Base-by-base conservation (phyloP, 2,329 filamentous ascomycete species). In the Colletotrichum neosansevieriae region DNA sequence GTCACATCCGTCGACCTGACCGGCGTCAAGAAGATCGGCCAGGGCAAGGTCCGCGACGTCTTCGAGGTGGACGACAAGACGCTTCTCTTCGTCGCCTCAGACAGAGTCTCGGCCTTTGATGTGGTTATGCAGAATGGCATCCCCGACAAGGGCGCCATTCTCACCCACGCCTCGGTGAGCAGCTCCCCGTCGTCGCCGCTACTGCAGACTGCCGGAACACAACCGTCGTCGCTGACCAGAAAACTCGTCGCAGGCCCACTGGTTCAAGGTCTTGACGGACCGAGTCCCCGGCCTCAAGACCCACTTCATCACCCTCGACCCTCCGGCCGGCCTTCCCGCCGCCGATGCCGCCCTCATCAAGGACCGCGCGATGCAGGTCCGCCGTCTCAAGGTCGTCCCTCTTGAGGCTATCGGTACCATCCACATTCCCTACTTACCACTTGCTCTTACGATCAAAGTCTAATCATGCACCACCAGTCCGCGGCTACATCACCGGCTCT, bases 41-140 rank as follows among this genome's bases (percentile, higher is more conserved):
- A 78, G 40, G 83, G 85, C 73, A 97, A 97, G 82, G 94, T 97
- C 29, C 89, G 93, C 75, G 92, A 97, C 76, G 86, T 97, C 42
- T 97, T 93, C 79, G 85, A 88, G 70, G 82, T 97, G 61, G 88
- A 93, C 76, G 82, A 88, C 64, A 81, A 87, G 64, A 91, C 88
- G 2, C 87, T 97, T 4, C 90, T 97, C 64, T 95, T 97, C 77
- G 89, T 94, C 63, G 91, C 93, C 24, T 92, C 93, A 13, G 94
- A 98, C 82, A 91, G 96, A 73, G 96, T 98, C 78, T 97, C 94
- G 24, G 96, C 96, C 63, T 98, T 95, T 84, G 95, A 98, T 86
- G 94, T 97, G 74, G 89, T 97, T 74, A 90, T 97, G 85, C 83
- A 88, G 74, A 98, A 96, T 74, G 83, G 83, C 71, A 82, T 87